Evolutionary conservation across 2,329 filamentous ascomycete species (phyloP), one percentile per base, ranked within the genome.

Genomic region (Colletotrichum plurivorum): DNA sequence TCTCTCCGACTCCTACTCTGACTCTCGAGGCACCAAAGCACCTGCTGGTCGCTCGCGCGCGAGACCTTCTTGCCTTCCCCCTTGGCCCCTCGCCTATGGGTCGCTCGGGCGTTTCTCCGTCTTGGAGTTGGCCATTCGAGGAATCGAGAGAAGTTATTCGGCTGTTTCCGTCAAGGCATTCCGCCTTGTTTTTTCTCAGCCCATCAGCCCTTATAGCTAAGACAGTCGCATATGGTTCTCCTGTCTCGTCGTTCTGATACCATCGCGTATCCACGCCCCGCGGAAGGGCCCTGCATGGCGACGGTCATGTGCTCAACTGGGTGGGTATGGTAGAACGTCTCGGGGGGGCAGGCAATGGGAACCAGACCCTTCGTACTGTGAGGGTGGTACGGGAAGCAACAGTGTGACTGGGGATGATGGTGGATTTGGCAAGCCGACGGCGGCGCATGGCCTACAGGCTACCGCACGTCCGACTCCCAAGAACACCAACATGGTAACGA

Each of bases 331-430:
- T 43, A 41, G 58, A 22, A 31, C 48, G 7, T 63, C 36, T 64
- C 52, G 61, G 10, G 31, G 31, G 8, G 61, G 22, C 53, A 22
- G 46, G 46, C 41, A 20, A 25, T 16, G 15, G 13, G 4, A 36
- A 36, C 31, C 56, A 45, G 43, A 63, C 64, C 52, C 53, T 58
- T 63, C 22, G 22, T 58, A 58, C 60, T 65, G 65, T 58, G 60
- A 18, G 20, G 31, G 48, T 48, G 41, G 48, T 31, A 36, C 31
- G 31, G 31, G 31, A 36, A 36, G 31, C 31, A 36, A 9, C 22
- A 31, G 41, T 18, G 16, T 5, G 25, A 18, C 53, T 39, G 49
- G 18, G 5, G n/a, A 31, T 16, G 16, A 13, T 25, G 25, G 53
- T 63, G 53, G 53, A 58, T 63, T 63, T 43, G 59, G 55, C 27